Evolutionary conservation across 2,329 filamentous ascomycete species (phyloP).

Genomic region (Aspergillus clavatus): DNA sequence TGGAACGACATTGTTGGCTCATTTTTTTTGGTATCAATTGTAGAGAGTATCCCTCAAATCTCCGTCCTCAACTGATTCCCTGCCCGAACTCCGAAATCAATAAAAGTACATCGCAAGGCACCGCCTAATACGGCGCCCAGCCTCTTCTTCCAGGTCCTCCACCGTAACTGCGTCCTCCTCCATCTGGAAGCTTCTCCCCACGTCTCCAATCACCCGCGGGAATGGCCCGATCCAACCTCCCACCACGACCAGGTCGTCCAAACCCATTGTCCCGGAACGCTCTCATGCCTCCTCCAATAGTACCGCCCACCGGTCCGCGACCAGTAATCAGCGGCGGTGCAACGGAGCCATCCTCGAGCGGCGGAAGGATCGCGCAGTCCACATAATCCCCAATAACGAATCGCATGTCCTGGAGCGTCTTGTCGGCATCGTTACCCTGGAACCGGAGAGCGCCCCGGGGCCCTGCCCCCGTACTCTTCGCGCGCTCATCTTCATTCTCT

Average conservation of each 20-base stretch:
- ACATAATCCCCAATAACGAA: slow-evolving; percentile 90
- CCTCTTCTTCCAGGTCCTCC: slow-evolving; percentile 39
- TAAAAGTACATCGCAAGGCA: not conserved
- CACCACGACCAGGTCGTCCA: slow-evolving; percentile 38
- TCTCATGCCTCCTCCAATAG: slow-evolving; percentile 37
- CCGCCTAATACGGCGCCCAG: slow-evolving; percentile 34
- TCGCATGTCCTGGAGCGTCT: slow-evolving; percentile 68
- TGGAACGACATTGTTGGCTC: too few relatives aligned
- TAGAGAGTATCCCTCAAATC: not conserved
- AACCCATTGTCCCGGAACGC: slow-evolving; percentile 46
- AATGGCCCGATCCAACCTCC: slow-evolving; percentile 40
- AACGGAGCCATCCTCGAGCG: slow-evolving; percentile 67
- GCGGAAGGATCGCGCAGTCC: slow-evolving; percentile 73
- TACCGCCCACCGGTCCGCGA: slow-evolving; percentile 39
- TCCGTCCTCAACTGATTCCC: not conserved
- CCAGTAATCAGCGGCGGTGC: slow-evolving; percentile 55
- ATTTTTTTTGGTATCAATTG: not conserved
- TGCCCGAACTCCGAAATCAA: not conserved
- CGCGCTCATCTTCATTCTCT: slow-evolving; percentile 34
- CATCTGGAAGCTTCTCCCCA: slow-evolving; percentile 44
- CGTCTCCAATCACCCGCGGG: slow-evolving; percentile 47
- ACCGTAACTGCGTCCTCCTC: slow-evolving; percentile 24
- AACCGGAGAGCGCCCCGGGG: slow-evolving; percentile 35
- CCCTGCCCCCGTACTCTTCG: slow-evolving; percentile 31
- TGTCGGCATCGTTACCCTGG: slow-evolving; percentile 59